Base-by-base conservation (phyloP, 345 rosid species). In the Rubroshorea leprosula region DNA sequence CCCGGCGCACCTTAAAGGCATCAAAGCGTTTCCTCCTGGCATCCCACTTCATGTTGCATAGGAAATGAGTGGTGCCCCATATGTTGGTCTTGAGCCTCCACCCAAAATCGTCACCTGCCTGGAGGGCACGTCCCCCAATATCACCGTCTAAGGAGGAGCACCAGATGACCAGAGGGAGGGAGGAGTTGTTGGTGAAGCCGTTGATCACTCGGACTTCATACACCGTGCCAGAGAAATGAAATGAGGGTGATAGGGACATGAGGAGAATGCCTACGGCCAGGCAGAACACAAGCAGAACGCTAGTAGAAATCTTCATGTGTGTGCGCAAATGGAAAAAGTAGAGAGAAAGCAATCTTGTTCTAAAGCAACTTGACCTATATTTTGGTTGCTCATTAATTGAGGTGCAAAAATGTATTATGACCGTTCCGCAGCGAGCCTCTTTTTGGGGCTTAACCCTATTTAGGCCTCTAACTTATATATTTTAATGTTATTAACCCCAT, bases 121-220 rank as follows among this genome's bases (percentile, higher is more conserved):
- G 96, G 23, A 91, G 88, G 4, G 98, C 96, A 1, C 96, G 89
- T 24, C 98, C 90, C n/a, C 98, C 98, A 5, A 91, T 73, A 47
- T 91, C 96, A 12, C 67, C 69, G 19, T 67, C 76, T 14, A 74
- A 68, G 2, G 85, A 82, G 6, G 77, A 67, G 75, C 98, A 91
- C 98, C 98, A 91, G 21, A 91, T 84, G 59, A 91, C 88, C 19
- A 91, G 68, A 10, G 96, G 92, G 26, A 83, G 59, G 1, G 98
- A 91, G 0, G 98, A 91, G 80, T 91, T 91, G 85, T 76, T 82
- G 0, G 72, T 69, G 67, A 91, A 91, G 60, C 83, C 92, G 60
- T 88, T 91, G 69, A 91, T 82, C 12, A 91, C 88, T 8, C 96
- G 89, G 44, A 91, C 88, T 24, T 85, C 88, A 53, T 66, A 87